Base-by-base conservation (phyloP, 2,329 filamentous ascomycete genomes). In the Elsinoe batatas region DNA sequence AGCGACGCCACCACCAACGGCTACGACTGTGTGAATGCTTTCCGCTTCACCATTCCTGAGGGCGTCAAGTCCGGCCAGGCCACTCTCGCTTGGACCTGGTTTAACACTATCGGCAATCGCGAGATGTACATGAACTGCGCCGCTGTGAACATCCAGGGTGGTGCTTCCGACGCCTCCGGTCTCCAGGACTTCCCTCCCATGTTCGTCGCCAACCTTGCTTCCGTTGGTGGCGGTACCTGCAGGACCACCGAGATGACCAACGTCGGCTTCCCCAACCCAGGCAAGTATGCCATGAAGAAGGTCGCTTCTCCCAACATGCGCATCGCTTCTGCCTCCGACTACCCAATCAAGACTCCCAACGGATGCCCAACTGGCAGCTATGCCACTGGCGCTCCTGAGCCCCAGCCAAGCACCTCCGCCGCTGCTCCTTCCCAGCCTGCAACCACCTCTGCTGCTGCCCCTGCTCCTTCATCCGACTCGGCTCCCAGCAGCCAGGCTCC, bases 61-160 rank as follows among this genome's bases (percentile, higher is more conserved):
- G 80, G 83, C 18, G 78, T 96, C 46, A 81, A 84, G 7, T 74
- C 83, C 1, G 93, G 91, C 3, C 79, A 90, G 38, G 91, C 87
- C 22, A 87, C 84, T 0, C 76, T 97, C 4, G 88, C 88, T 0
- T 97, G 91, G 90, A 89, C 89, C 0, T 97, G 93, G 93, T 82
- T 95, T 71, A 97, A 97, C 71, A 86, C 85, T 58, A 66, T 95
- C 8, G 93, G 93, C 2, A 95, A 95, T 74, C 84, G 91, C 1
- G 93, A 97, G 68, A 89, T 95, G 79, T 96, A 97, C 78, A 95
- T 95, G 90, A 94, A 95, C 78, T 98, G 91, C 63, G 88, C 86
- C 0, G 82, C 88, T 0, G 70, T 95, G 47, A 79, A 76, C 0
- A 76, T 97, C 20, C 80, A 80, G 0, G 72, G 70, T 3, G 71